These are phyloP conservation scores for Bullera alba DNA, from an alignment of 768 basidiomycete genomes.

Conservation along the genomic window DNA sequence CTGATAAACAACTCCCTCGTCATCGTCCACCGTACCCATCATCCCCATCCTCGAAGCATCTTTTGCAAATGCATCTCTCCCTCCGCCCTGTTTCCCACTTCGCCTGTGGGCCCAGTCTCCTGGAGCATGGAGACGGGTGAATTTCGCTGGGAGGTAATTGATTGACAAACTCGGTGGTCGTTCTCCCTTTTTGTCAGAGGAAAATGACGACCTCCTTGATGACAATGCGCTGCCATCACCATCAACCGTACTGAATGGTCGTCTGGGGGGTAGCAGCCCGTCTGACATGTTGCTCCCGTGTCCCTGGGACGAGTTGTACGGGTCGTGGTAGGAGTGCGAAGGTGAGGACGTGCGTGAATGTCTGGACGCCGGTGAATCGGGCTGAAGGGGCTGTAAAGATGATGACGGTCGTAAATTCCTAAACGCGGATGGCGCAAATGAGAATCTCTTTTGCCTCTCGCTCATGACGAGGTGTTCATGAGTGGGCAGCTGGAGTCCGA, in stretches of 20 bases:
- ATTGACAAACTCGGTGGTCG: constrained; percentile 50
- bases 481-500: neutral
- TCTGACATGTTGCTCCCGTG: neutral
- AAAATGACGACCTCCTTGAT: constrained; percentile 5
- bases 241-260: neutral
- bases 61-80: constrained; percentile 59
- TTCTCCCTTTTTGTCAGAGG: neutral
- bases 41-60: constrained; percentile 55
- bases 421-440: too few species aligned
- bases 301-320: neutral
- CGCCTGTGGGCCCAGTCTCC: constrained; percentile 50
- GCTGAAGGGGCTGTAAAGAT: too few species aligned
- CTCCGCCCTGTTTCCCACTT: constrained; percentile 54
- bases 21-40: constrained; percentile 56
- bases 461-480: neutral
- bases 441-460: neutral
- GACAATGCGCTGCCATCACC: neutral
- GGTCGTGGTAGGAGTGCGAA: neutral
- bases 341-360: too few species aligned
- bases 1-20: constrained; percentile 42
- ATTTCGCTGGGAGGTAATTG: constrained; percentile 72
- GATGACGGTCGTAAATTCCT: too few species aligned
- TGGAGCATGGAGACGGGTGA: constrained; percentile 52
- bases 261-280: neutral
- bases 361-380: too few species aligned